phyloP scores from a whole-genome alignment of 768 basidiomycete species.

The Suillus americanus region DNA sequence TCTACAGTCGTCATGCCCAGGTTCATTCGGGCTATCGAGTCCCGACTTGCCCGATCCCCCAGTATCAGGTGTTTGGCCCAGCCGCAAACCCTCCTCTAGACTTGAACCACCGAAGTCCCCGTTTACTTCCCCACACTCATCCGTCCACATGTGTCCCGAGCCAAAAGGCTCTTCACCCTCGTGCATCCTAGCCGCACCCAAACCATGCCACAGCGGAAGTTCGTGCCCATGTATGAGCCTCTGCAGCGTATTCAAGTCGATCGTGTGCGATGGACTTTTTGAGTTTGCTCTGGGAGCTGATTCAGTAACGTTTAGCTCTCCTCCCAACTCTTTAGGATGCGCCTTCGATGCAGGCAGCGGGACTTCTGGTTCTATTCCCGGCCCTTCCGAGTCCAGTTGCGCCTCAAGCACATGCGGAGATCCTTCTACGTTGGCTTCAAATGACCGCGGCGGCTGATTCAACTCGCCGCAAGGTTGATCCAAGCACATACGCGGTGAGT shows the following conservation, averaged over 20 bases:
- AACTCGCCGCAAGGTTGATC: background rate
- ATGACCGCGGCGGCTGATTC: background rate
- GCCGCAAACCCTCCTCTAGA: background rate
- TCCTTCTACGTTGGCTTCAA: background rate
- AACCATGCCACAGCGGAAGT: background rate
- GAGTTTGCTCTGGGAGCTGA: background rate
- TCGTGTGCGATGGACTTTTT: background rate
- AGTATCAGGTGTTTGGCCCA: background rate
- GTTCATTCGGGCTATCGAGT: background rate
- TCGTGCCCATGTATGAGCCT: background rate
- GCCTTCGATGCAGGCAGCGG: background rate
- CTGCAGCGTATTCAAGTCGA: background rate
- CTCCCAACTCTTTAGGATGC: background rate
- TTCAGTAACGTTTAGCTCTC: background rate
- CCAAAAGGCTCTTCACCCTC: background rate
- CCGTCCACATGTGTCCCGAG: too few relatives aligned
- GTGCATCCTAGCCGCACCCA: background rate
- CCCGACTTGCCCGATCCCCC: background rate
- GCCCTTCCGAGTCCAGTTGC: background rate
- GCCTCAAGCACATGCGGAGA: background rate
- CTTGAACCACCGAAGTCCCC: background rate
- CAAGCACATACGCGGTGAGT: background rate
- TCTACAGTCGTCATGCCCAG: background rate
- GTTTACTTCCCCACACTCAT: background rate
- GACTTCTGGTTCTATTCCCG: background rate